Evolutionary conservation across 2,329 filamentous ascomycete species (phyloP), one percentile per base, ranked within the genome.

Genomic region (Endothia cerciana): DNA sequence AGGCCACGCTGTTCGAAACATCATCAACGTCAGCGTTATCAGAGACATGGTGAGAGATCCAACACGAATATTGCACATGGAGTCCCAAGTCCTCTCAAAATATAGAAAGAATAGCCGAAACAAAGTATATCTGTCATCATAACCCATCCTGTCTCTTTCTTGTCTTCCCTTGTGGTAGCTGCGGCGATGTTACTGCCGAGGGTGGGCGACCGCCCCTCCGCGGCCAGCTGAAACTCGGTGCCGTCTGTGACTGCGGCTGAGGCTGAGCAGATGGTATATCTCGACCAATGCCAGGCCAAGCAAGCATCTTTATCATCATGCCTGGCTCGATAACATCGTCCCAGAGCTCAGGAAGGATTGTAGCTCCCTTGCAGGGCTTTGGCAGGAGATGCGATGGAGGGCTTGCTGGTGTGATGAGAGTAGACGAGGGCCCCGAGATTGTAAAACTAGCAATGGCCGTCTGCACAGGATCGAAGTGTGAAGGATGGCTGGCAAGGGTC

Each of bases 341-440:
- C 68, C 68, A 69, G 5, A 68, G 64, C 64, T 69, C 66, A 8
- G 66, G 68, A 15, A 69, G 47, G 41, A 69, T 62, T 5, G 65
- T 60, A n/a, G 62, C 43, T 28, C 62, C 62, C 17, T 58, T 51
- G 51, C 65, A 56, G 30, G 36, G n/a, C 28, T 61, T 62, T 6
- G 63, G 33, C 15, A 55, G 28, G 38, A 59, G 28, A 25, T 51
- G 62, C 1, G 40, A 43, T 1, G 25, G 11, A 3, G 43, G 7
- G 4, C 55, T 59, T 33, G 55, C 59, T 4, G 43, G 40, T n/a
- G 40, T 43, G 33, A 33, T 45, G n/a, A 3, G 25, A 22, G 4
- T 25, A 11, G 40, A 11, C 5, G 55, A 30, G 40, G 40, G 41
- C 49, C 22, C 60, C 22, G 51, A 13, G 19, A 3, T 41, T 17